Percentiles rank a stretch among this genome's conserved stretches.
Evolutionary conservation across 2,329 filamentous ascomycete genomes (phyloP).

Genomic region (Polytolypa hystricis): DNA sequence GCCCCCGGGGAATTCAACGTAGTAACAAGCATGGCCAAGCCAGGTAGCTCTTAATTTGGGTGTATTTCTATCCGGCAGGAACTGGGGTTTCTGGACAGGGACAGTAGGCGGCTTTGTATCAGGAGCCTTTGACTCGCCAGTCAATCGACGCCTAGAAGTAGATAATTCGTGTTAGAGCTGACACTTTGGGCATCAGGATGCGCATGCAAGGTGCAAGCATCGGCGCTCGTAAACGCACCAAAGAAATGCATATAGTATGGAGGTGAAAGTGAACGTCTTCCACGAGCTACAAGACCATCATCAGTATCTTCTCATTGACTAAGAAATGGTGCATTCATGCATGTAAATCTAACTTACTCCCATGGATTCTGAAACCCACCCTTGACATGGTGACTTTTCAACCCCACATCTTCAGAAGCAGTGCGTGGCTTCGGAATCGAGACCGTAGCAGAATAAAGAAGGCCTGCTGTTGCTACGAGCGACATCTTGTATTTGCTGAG

Average conservation of each 20-base stretch:
- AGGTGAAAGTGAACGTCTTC: conserved; percentile 6
- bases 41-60: conserved; percentile 69
- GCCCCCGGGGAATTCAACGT: conserved; percentile 77
- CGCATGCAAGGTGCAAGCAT: background rate
- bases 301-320: background rate
- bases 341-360: conserved; percentile 24
- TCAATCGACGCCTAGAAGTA: conserved; percentile 30
- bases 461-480: conserved; percentile 22
- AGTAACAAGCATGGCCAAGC: conserved; percentile 92
- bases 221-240: conserved; percentile 7
- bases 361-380: conserved; percentile 35
- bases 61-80: conserved; percentile 51
- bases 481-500: too few species aligned
- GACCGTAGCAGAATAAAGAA: conserved; percentile 33
- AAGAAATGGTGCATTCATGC: background rate
- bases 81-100: conserved; percentile 54
- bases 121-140: conserved; percentile 43
- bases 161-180: background rate
- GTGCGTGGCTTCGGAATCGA: conserved; percentile 23
- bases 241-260: conserved; percentile 7
- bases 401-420: conserved; percentile 28
- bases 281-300: conserved; percentile 15
- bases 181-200: background rate
- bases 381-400: conserved; percentile 30
- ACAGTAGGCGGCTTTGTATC: conserved; percentile 57